Base-by-base conservation (phyloP, 257 asterid species). In the Leonotis leonurus region DNA sequence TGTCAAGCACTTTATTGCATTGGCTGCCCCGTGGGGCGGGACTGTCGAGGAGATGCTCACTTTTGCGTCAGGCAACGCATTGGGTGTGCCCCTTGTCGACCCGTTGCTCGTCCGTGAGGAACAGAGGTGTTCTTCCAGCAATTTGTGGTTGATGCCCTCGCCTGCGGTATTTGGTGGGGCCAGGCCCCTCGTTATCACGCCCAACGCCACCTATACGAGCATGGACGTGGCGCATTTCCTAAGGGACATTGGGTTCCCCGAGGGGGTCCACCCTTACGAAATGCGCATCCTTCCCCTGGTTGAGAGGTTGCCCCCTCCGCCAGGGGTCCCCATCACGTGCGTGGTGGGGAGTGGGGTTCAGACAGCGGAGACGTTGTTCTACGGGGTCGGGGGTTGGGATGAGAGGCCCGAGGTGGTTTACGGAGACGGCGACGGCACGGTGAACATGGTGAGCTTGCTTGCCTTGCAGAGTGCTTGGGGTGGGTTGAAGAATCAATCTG, bases 11-110 rank as follows among this genome's bases (percentile, higher is more conserved):
- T 72, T 88, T 11, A 60, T 91, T 3, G 77, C 95, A 1, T 16
- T 91, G 33, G 77, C 97, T 2, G 72, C 95, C 13, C 98, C 98
- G 0, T 91, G 98, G 98, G 98, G 95, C 9, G 98, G 98, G 21
- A 78, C 98, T 0, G 90, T 88, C 1, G 85, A 84, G 0, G 76
- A 70, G 54, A 67, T 88, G 87, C 65, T 59, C 51, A 88, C 97
- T 1, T 91, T 88, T 40, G 90, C 94, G 3, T 86, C 90, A 0
- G 97, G 98, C 4, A 62, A 72, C 52, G 26, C 98, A 1, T 43
- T 91, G 0, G 95, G 97, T 0, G 83, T 84, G 12, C 98, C 98
- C 0, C 40, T 88, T 6, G 93, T 81, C 3, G 77, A 91, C 25
- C 96, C 96, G 0, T 52, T 91, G 60, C 67, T 83, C 0, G 93